phyloP scores from a whole-genome alignment of 2,329 filamentous ascomycete genomes.

The Hypoxylon sp. region DNA sequence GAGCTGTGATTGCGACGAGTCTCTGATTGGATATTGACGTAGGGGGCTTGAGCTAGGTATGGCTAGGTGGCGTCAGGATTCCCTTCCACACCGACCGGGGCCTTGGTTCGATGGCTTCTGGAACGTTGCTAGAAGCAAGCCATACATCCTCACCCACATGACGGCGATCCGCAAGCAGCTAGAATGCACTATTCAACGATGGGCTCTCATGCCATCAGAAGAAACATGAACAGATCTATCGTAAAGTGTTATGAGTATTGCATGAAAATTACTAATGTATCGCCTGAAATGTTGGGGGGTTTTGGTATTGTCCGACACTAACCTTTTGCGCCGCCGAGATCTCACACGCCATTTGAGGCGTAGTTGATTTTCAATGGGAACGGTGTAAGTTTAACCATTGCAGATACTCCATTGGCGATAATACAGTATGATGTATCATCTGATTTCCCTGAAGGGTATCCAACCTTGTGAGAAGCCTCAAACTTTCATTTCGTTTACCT shows the following conservation, averaged over 20 bases:
- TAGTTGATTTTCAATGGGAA: not conserved
- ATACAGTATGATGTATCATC: too few species aligned
- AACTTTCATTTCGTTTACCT: too few species aligned
- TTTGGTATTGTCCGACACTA: constrained; percentile 18
- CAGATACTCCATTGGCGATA: too few species aligned
- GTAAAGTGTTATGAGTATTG: not conserved
- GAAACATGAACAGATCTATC: too few species aligned
- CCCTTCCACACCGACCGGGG: not conserved
- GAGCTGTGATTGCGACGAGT: constrained; percentile 5
- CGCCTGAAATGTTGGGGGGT: constrained; percentile 3
- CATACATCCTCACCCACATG: too few species aligned
- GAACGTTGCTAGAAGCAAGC: constrained; percentile 26
- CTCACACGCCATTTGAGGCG: constrained; percentile 4
- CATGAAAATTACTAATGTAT: constrained; percentile 1
- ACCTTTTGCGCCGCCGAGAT: constrained; percentile 9
- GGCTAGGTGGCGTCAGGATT: not conserved
- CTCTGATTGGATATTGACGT: constrained; percentile 4
- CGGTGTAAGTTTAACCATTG: not conserved
- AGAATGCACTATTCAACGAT: too few species aligned
- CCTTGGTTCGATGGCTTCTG: constrained; percentile 19
- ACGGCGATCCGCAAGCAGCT: too few species aligned
- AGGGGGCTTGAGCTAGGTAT: not conserved
- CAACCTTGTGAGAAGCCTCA: too few species aligned
- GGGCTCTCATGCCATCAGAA: too few species aligned
- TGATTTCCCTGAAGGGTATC: too few species aligned